These are phyloP conservation scores for Xerocomus amazonicus DNA, from an alignment of 1,284 basidiomycete genomes.

Conservation along the genomic window DNA sequence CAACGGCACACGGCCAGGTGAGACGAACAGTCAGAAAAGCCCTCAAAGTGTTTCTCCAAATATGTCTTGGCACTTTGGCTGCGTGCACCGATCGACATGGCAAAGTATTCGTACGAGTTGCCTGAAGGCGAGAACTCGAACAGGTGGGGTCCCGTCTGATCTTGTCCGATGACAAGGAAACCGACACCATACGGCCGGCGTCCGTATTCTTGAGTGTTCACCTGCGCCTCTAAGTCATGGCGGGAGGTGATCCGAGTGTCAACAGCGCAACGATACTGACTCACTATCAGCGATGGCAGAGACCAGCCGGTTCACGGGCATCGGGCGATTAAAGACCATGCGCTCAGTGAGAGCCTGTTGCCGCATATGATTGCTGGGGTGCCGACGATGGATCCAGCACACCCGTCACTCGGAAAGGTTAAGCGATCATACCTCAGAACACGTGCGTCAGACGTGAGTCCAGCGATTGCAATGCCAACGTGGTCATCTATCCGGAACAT, in stretches of 20 bases:
- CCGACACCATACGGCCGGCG: slow-evolving; percentile 98
- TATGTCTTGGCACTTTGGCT: slow-evolving; percentile 99
- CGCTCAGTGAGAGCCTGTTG: slow-evolving; percentile 96
- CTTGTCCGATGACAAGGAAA: slow-evolving; percentile 95
- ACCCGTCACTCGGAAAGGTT: not conserved
- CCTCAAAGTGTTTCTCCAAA: slow-evolving; percentile 90
- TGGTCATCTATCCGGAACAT: slow-evolving; percentile 99
- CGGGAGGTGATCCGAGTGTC: slow-evolving; percentile 6
- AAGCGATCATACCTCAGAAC: slow-evolving; percentile 73
- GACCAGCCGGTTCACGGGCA: slow-evolving; percentile 92
- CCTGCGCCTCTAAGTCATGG: slow-evolving; percentile 80
- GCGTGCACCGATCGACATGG: slow-evolving; percentile 97
- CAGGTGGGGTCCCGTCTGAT: slow-evolving; percentile 93
- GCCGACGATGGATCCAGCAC: not conserved
- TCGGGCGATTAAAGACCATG: slow-evolving; percentile 93
- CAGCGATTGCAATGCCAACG: slow-evolving; percentile 97
- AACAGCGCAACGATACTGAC: slow-evolving; percentile 28
- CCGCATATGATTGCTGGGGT: slow-evolving; percentile 92
- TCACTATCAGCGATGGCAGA: slow-evolving; percentile 92
- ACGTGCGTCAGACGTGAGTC: slow-evolving; percentile 95
- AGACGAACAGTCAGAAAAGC: slow-evolving; percentile 75
- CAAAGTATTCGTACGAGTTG: slow-evolving; percentile 97
- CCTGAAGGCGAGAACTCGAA: slow-evolving; percentile 98
- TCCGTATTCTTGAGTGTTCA: slow-evolving; percentile 99
- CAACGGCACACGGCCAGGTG: not conserved